These are phyloP conservation scores for Diatrype stigma DNA, from an alignment of 2,329 filamentous ascomycete genomes.

Conservation along the genomic window DNA sequence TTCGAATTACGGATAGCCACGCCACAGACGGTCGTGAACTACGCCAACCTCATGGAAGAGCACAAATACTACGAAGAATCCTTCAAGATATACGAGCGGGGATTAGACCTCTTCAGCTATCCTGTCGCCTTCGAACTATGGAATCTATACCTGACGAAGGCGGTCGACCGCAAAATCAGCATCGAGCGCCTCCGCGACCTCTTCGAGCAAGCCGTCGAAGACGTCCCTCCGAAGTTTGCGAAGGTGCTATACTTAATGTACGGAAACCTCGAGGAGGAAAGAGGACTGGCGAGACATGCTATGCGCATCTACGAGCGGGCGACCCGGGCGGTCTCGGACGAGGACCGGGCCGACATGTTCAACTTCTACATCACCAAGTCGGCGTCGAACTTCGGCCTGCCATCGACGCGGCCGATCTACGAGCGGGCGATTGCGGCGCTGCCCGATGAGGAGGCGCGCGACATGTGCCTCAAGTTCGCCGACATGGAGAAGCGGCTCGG, in stretches of 20 bases:
- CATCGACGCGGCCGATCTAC: conserved; percentile 92
- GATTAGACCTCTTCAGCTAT: conserved; percentile 96
- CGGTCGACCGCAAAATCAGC: conserved; percentile 90
- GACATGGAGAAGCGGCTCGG: conserved; percentile 91
- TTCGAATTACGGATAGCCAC: conserved; percentile 98
- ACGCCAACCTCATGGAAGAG: conserved; percentile 91
- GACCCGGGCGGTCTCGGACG: conserved; percentile 88
- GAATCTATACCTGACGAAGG: conserved; percentile 97
- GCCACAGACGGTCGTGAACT: conserved; percentile 97
- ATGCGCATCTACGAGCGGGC: conserved; percentile 99
- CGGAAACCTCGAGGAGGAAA: conserved; percentile 91
- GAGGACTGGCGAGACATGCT: conserved; percentile 87
- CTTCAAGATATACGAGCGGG: conserved; percentile 96
- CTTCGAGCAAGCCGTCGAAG: conserved; percentile 95
- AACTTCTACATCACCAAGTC: conserved; percentile 99
- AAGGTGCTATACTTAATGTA: conserved; percentile 98
- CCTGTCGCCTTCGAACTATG: conserved; percentile 97
- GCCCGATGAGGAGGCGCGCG: conserved; percentile 86
- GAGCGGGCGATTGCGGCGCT: conserved; percentile 92
- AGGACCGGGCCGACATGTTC: conserved; percentile 96
- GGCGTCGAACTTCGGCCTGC: conserved; percentile 93
- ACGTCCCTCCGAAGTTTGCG: conserved; percentile 90
- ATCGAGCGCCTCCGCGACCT: conserved; percentile 92
- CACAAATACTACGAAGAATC: conserved; percentile 94
- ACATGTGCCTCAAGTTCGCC: conserved; percentile 98